phyloP scores from a whole-genome alignment of 2,329 filamentous ascomycete genomes.

The Penicillium sp. region DNA sequence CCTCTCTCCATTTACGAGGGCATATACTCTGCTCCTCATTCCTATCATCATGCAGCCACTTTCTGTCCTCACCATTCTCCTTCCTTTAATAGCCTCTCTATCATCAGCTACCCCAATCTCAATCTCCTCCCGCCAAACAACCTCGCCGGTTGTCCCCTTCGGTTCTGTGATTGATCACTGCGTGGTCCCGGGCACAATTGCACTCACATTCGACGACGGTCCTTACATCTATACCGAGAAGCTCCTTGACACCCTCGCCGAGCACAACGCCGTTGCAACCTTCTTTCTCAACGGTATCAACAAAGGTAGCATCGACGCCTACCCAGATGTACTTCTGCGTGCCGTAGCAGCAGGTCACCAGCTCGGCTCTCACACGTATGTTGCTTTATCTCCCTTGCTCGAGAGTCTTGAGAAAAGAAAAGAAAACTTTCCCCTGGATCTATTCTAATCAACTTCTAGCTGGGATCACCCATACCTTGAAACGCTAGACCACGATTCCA shows the following conservation, averaged over 20 bases:
- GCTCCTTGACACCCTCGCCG: conserved; percentile 61
- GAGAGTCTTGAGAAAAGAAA: too few relatives aligned
- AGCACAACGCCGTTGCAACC: conserved; percentile 63
- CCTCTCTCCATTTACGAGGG: not conserved
- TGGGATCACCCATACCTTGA: conserved; percentile 47
- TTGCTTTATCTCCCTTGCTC: not conserved
- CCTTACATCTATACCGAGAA: conserved; percentile 63
- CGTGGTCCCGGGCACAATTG: conserved; percentile 57
- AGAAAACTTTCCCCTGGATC: not conserved
- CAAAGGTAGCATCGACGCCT: conserved; percentile 36
- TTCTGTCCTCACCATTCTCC: conserved; percentile 2
- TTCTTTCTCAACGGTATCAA: conserved; percentile 63
- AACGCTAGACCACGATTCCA: conserved; percentile 34
- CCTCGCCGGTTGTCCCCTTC: conserved; percentile 27
- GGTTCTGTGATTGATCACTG: conserved; percentile 52
- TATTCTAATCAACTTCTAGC: conserved; percentile 20
- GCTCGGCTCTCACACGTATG: conserved; percentile 52
- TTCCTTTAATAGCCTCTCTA: conserved; percentile 7
- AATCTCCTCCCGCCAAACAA: not conserved
- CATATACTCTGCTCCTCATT: not conserved
- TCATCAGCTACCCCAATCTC: conserved; percentile 5
- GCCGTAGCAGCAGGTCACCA: conserved; percentile 49
- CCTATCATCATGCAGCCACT: conserved; percentile 13
- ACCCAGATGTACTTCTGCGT: conserved; percentile 34
- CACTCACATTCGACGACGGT: conserved; percentile 69